Evolutionary conservation across 345 rosid genomes (phyloP), one percentile per base, ranked within the genome.

Genomic region (Populus davidiana): DNA sequence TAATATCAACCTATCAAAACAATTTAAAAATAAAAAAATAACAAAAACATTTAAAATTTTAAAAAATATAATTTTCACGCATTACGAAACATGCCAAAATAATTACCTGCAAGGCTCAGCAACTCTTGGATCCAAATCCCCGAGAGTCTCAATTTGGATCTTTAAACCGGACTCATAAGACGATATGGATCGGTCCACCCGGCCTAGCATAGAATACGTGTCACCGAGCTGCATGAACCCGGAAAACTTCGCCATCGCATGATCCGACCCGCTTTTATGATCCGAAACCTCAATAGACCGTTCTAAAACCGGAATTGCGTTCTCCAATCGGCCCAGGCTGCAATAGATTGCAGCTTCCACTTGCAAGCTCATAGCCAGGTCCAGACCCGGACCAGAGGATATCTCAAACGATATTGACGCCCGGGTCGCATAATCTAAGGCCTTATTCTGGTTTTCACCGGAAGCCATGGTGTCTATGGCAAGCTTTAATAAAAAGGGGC

Each of bases 221-320:
- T 88, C 91, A 1, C 91, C 91, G 1, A 88, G 86, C 78, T 87
- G 88, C 91, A 87, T 84, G 7, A 65, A 81, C 64, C 88, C 91
- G n/a, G 90, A 77, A 73, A 88, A 88, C 72, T 79, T 83, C 5
- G 89, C 87, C 61, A 88, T 74, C 25, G 88, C 86, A 66, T 81
- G 82, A 71, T 87, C 87, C 65, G 80, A 41, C 61, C 85, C 86
- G 59, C 59, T 52, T 47, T 59, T 54, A 17, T 39, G 16, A 76
- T 76, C 82, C 71, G 72, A 56, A 6, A 82, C 72, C 59, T 79
- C 80, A 44, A 87, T 76, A 67, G 91, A 81, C 63, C 85, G 85
- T 76, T 87, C 86, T 27, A 88, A 80, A 47, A 78, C 83, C 72
- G 87, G 84, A 68, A 88, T 71, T 74, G 88, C 90, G 79, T 87